phyloP scores from a whole-genome alignment of 2,329 filamentous ascomycete species.

The Phyllosticta paracitricarpa region DNA sequence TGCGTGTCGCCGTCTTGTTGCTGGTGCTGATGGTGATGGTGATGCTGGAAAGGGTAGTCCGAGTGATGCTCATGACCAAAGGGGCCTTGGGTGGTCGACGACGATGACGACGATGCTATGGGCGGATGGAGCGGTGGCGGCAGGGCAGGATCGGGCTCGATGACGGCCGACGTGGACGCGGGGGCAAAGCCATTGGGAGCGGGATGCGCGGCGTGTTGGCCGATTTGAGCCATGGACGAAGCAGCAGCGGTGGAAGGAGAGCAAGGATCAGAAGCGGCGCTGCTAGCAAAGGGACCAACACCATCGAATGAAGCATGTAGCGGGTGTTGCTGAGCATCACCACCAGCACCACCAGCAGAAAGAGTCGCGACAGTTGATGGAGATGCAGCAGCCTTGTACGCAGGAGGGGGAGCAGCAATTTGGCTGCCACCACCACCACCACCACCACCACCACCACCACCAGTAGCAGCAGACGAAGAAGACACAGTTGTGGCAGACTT shows the following conservation, averaged over 20 bases:
- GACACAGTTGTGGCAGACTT: background rate
- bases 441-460: background rate
- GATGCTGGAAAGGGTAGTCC: no score
- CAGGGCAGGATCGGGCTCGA: background rate
- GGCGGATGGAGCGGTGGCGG: background rate
- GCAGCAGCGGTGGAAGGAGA: background rate
- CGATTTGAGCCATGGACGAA: background rate
- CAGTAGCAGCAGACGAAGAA: background rate
- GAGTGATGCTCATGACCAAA: no score
- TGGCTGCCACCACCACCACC: background rate
- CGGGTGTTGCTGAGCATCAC: background rate
- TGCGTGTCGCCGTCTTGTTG: background rate
- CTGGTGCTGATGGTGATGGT: background rate
- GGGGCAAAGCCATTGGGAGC: background rate
- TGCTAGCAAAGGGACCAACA: background rate
- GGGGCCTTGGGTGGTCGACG: background rate
- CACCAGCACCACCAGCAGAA: background rate
- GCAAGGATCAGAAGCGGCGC: background rate
- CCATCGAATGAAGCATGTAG: background rate
- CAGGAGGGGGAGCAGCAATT: background rate
- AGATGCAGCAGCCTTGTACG: background rate
- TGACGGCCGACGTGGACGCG: background rate
- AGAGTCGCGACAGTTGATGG: background rate
- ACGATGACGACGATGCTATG: background rate
- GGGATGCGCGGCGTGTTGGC: background rate